phyloP scores from a whole-genome alignment of 2,329 filamentous ascomycete genomes.

The Colletotrichum plurivorum region DNA sequence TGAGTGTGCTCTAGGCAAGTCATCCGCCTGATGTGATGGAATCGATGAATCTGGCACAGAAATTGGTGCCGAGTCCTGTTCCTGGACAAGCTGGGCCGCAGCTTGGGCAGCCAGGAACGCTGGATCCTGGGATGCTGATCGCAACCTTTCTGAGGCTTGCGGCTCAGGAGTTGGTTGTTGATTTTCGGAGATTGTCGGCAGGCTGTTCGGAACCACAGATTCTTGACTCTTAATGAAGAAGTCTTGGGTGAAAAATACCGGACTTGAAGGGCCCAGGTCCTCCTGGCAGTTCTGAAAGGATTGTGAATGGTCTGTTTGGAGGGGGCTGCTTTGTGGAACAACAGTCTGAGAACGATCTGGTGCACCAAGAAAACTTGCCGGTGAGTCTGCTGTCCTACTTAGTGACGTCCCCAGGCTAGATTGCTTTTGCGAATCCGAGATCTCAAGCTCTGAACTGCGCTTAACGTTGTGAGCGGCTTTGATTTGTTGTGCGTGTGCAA shows the following conservation, averaged over 20 bases:
- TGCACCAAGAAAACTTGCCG: constrained; percentile 3
- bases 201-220: not conserved
- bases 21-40: constrained; percentile 33
- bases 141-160: not conserved
- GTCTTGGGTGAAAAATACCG: constrained; percentile 14
- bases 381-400: constrained; percentile 28
- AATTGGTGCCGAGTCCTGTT: constrained; percentile 8
- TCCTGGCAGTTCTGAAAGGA: constrained; percentile 1
- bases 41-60: constrained; percentile 23
- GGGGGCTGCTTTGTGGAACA: constrained; percentile 16
- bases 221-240: not conserved
- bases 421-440: constrained; percentile 36
- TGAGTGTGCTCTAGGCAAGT: constrained; percentile 16
- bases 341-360: constrained; percentile 2
- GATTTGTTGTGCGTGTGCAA: not conserved
- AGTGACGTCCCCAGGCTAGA: constrained; percentile 32
- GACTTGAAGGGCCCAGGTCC: not conserved
- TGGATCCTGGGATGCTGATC: constrained; percentile 15
- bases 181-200: not conserved
- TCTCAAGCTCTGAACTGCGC: constrained; percentile 16
- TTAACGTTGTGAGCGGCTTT: not conserved
- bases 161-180: not conserved
- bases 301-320: not conserved
- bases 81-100: constrained; percentile 10
- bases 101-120: constrained; percentile 3